These are phyloP conservation scores for Diaporthe aspalathi DNA, from an alignment of 2,329 filamentous ascomycete species.

Conservation along the genomic window DNA sequence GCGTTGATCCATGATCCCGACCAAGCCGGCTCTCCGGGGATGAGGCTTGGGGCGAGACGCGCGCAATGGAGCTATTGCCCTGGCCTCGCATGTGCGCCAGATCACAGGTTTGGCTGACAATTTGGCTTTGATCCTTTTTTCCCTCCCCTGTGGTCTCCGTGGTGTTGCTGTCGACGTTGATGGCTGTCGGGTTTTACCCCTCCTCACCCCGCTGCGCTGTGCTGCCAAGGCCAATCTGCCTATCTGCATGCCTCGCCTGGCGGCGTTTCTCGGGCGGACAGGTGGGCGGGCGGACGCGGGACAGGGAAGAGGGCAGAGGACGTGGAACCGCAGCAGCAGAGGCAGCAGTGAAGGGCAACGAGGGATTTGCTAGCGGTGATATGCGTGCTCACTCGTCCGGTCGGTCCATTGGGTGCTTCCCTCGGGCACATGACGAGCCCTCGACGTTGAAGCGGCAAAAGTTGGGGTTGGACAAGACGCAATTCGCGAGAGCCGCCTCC, in stretches of 20 bases:
- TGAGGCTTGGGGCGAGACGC: conserved; percentile 13
- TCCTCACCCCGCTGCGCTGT: conserved; percentile 7
- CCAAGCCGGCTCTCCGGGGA: conserved; percentile 3
- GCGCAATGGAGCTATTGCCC: conserved; percentile 5
- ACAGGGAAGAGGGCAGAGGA: too few species aligned
- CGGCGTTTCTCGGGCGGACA: not conserved
- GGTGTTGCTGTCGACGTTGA: not conserved
- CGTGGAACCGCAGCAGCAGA: not conserved
- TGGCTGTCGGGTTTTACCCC: conserved; percentile 1
- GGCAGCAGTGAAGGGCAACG: not conserved
- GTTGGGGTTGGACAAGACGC: conserved; percentile 28
- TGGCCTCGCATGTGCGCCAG: conserved; percentile 27
- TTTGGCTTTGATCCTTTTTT: not conserved
- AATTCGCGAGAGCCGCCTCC: conserved; percentile 18
- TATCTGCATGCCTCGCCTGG: not conserved
- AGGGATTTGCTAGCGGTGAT: conserved; percentile 8
- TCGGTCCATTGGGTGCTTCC: conserved; percentile 8
- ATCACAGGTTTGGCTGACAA: conserved; percentile 22
- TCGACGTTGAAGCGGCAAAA: conserved; percentile 19
- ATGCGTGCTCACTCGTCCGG: conserved; percentile 1
- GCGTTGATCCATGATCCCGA: conserved; percentile 27
- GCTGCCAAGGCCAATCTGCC: conserved; percentile 22
- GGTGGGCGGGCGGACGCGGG: not conserved
- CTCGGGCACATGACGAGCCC: conserved; percentile 16
- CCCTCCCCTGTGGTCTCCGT: not conserved